Evolutionary conservation across 352 stramenopile species (phyloP), one percentile per base, ranked within the genome.

Genomic region (Phytophthora megakarya): DNA sequence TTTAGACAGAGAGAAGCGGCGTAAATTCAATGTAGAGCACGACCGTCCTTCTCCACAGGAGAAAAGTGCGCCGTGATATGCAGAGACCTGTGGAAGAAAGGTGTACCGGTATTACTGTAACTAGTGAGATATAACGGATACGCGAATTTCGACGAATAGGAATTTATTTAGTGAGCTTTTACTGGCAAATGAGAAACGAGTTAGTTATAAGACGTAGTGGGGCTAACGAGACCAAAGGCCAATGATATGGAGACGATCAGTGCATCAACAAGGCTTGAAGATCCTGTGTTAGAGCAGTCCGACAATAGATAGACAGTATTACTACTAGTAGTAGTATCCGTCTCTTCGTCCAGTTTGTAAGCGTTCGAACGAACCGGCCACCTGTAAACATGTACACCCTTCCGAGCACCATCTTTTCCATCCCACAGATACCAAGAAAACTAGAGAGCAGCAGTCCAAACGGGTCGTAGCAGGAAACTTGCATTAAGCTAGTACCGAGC

Each of bases 401-500:
- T 48, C 8, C 42, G n/a, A 44, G 25, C 5, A 23, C 19, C 12
- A 21, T 35, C 23, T 35, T 11, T 7, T 35, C 30, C 30, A 35
- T 35, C 8, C 10, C 26, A 32, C 1, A 35, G 30, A 35, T 11
- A 11, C 30, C 10, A 35, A 12, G 13, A 35, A 35, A 35, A 11
- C 22, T 22, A 46, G 40, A 18, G 22, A 51, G 26, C 25, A 51
- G 45, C 46, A 53, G 51, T n/a, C 21, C 37, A 51, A 63, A 65
- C 33, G 25, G 62, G 47, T 66, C 54, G 57, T 60, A 62, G 53
- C 48, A 66, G 52, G 47, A 73, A 65, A 70, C 64, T 73, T 73
- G 69, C 69, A 76, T 73, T 73, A 73, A 70, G 69, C 69, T 76
- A 73, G 62, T 64, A 58, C 63, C 51, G 33, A 46, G 30, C 58